These are phyloP conservation scores for Kodamaea ohmeri DNA, from an alignment of 1,139 yeast genomes.

Conservation along the genomic window DNA sequence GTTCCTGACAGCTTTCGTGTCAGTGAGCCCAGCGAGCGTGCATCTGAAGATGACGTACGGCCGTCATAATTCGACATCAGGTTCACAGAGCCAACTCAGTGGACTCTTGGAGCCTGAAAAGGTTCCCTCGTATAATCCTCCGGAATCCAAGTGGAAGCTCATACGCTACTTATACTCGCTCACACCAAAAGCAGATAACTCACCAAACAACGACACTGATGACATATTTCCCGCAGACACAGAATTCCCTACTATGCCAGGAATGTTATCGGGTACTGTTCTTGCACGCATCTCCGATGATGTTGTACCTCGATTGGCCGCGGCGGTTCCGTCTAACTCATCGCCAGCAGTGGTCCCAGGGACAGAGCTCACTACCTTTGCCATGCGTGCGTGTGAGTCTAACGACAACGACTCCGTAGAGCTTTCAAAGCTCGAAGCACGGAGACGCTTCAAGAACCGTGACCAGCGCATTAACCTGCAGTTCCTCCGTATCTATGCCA, in stretches of 20 bases:
- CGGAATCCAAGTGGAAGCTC: constrained; percentile 3
- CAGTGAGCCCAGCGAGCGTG: constrained; percentile 7
- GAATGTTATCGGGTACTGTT: not conserved
- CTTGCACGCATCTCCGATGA: constrained; percentile 25
- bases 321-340: not conserved
- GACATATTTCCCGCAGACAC: not conserved
- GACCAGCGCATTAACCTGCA: constrained; percentile 47
- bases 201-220: not conserved
- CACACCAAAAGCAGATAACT: constrained; percentile 11
- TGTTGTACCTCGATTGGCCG: constrained; percentile 15
- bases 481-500: constrained; percentile 47
- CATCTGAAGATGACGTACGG: constrained; percentile 6
- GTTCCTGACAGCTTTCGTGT: constrained; percentile 3
- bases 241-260: not conserved
- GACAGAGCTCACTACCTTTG: constrained; percentile 4
- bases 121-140: not conserved
- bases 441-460: constrained; percentile 30
- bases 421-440: constrained; percentile 10
- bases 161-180: constrained; percentile 5
- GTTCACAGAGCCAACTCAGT: not conserved
- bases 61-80: not conserved
- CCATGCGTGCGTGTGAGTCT: constrained; percentile 4
- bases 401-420: constrained; percentile 7
- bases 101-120: not conserved
- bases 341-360: not conserved